Evolutionary conservation across 108 stramenopile species (phyloP), one percentile per base, ranked within the genome.

Genomic region (Cyclostephanos invisitatus): DNA sequence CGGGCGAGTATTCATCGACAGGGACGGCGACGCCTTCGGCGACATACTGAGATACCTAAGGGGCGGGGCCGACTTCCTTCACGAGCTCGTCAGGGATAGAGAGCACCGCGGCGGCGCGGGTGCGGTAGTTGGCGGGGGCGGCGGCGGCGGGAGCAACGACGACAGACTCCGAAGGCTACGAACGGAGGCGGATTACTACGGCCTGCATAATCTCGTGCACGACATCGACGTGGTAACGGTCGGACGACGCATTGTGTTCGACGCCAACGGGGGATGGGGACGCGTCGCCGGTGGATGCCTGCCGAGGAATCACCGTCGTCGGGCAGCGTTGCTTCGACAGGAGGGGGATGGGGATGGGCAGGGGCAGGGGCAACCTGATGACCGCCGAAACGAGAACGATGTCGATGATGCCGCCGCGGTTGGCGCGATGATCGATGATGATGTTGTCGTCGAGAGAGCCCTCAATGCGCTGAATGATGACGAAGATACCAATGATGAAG

Each of bases 131-230:
- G 56, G 56, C 3, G 17, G 27, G 28, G 55, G 55, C 50, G 50
- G 50, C 1, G 20, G 50, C 15, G 49, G 36, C 2, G 49, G 28
- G 2, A 18, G 24, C 51, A 20, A 51, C 20, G 42, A 21, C 20
- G 72, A 74, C 36, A 29, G 77, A 36, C 47, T 78, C 7, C 44
- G 70, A 4, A 57, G 77, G 49, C 47, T 78, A 28, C 38, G 77
- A n/a, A 66, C 57, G 4, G 77, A 78, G 51, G 77, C 70, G 15
- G 77, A 78, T 61, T 78, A 78, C 56, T 78, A 78, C 61, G 77
- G 77, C 17, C 62, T 78, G 51, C 57, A 72, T 27, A 47, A 70
- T 22, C 59, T 78, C 21, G 77, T 78, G 35, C 50, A 64, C 24
- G 66, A 70, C 56, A 78, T 78, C 62, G 77, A 78, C 72, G 70